phyloP scores from a whole-genome alignment of 305 asterid genomes.

The Rubia balearica region DNA sequence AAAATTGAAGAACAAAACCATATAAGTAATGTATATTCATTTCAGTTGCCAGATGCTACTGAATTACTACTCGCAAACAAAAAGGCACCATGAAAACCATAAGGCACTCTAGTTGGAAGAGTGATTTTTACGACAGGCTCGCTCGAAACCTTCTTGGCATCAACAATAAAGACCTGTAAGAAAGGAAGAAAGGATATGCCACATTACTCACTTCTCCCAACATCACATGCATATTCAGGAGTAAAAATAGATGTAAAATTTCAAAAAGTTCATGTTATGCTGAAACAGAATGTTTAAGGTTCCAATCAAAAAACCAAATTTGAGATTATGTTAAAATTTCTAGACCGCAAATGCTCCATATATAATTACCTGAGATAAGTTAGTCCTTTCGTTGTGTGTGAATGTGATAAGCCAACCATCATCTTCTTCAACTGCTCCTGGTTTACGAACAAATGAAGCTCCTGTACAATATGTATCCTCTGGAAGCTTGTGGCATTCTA shows the following conservation, averaged over 20 bases:
- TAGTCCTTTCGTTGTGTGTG: conserved; percentile 39
- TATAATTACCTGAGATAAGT: conserved; percentile 42
- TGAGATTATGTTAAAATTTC: no score
- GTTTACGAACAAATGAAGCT: conserved; percentile 47
- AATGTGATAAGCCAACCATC: conserved; percentile 60
- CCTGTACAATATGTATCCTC: conserved; percentile 55
- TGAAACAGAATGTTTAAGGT: neutral
- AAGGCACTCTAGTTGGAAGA: conserved; percentile 37
- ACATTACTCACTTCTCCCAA: neutral
- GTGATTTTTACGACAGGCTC: conserved; percentile 29
- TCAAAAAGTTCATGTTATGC: neutral
- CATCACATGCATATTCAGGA: neutral
- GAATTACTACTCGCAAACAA: neutral
- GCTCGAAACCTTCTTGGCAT: conserved; percentile 29
- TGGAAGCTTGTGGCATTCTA: conserved; percentile 49
- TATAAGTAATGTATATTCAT: neutral
- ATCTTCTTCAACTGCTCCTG: conserved; percentile 45
- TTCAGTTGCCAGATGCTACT: neutral
- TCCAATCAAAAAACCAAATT: no score
- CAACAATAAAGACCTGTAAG: conserved; percentile 33
- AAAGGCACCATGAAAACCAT: conserved; percentile 40
- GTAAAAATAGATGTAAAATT: neutral
- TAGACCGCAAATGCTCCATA: neutral
- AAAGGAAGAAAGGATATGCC: neutral
- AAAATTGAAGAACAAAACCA: neutral